These are phyloP conservation scores for Apiospora sp. DNA, from an alignment of 2,329 filamentous ascomycete species.

Conservation along the genomic window DNA sequence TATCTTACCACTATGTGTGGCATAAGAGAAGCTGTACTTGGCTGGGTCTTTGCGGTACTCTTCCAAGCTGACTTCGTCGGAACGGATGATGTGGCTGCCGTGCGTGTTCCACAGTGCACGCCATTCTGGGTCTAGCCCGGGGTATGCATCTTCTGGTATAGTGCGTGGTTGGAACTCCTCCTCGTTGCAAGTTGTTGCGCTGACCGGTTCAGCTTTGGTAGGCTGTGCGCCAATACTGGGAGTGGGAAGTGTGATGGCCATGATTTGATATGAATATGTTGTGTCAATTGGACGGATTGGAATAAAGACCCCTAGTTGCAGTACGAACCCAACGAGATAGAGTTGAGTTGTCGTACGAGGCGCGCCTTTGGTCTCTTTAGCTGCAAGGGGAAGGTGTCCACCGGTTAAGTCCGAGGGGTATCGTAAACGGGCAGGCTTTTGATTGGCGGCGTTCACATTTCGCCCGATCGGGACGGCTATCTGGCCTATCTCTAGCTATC, in stretches of 20 bases:
- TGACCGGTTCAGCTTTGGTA: not conserved
- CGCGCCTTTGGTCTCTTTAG: not conserved
- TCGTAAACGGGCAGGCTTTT: not conserved
- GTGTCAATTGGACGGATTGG: not conserved
- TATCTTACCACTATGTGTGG: slow-evolving; percentile 32
- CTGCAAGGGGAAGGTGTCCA: not conserved
- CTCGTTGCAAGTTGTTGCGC: not conserved
- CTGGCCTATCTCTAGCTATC: not conserved
- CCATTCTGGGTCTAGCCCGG: slow-evolving; percentile 41
- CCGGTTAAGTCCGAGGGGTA: not conserved
- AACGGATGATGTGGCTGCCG: slow-evolving; percentile 38
- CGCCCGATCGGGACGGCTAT: not conserved
- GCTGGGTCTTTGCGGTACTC: slow-evolving; percentile 37
- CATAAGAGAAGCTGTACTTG: slow-evolving; percentile 42
- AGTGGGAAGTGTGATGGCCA: not conserved
- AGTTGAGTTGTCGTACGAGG: not conserved
- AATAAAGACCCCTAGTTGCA: not conserved
- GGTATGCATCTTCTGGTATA: slow-evolving; percentile 27
- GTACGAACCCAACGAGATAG: not conserved
- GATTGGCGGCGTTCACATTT: not conserved
- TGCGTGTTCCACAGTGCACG: slow-evolving; percentile 39
- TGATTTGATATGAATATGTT: not conserved
- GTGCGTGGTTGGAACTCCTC: not conserved
- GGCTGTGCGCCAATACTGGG: not conserved
- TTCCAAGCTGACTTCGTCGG: slow-evolving; percentile 40